Evolutionary conservation across 2,329 filamentous ascomycete genomes (phyloP).

Genomic region (Pyricularia sp.): DNA sequence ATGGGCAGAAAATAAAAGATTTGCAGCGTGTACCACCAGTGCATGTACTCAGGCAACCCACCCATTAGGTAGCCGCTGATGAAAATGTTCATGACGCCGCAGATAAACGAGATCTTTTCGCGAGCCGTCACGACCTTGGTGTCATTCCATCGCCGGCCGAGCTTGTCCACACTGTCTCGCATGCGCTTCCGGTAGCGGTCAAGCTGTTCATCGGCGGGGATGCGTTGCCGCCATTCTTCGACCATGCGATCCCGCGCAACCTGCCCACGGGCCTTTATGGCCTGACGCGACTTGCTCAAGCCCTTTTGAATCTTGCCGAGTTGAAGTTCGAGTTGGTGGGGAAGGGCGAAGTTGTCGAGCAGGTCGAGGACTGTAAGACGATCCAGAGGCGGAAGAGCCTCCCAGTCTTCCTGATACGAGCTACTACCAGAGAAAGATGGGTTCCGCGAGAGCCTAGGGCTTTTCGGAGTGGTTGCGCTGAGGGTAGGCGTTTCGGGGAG

Average conservation of each 20-base stretch:
- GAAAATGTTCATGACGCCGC: conserved; percentile 92
- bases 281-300: conserved; percentile 68
- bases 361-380: conserved; percentile 85
- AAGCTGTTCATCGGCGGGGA: conserved; percentile 84
- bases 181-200: conserved; percentile 82
- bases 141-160: conserved; percentile 78
- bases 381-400: conserved; percentile 71
- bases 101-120: conserved; percentile 94
- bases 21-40: conserved; percentile 82
- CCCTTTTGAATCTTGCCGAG: conserved; percentile 82
- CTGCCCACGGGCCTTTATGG: conserved; percentile 60
- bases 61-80: conserved; percentile 91
- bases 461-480: conserved; percentile 31
- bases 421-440: conserved; percentile 73
- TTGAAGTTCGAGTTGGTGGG: conserved; percentile 81
- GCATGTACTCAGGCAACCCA: conserved; percentile 72
- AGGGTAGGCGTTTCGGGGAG: conserved; percentile 36
- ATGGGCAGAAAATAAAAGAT: conserved; percentile 95
- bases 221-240: conserved; percentile 78
- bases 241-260: conserved; percentile 81
- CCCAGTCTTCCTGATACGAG: conserved; percentile 81
- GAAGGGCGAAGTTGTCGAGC: conserved; percentile 83
- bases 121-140: conserved; percentile 75
- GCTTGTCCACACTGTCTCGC: conserved; percentile 75
- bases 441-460: conserved; percentile 55